These are phyloP conservation scores for Aegilops bicornis DNA, from an alignment of 176 grass and related monocot genomes.

Conservation along the genomic window DNA sequence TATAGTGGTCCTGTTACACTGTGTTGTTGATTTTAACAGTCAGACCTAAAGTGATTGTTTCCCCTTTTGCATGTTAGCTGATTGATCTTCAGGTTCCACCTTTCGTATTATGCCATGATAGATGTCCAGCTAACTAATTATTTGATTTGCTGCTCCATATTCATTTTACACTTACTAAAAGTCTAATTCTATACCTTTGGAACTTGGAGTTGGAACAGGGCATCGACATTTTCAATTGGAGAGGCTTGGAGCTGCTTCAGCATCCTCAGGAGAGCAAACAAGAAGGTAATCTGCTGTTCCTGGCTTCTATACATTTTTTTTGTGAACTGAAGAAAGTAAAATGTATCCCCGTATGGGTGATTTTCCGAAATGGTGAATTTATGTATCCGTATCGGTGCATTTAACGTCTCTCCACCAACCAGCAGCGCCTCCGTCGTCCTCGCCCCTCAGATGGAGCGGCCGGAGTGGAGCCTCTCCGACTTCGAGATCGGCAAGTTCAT, in stretches of 20 bases:
- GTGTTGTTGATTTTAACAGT: neutral
- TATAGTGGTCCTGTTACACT: neutral
- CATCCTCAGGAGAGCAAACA: no score
- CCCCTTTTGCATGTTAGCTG: neutral
- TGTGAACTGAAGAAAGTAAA: neutral
- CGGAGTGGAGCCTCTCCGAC: conserved; percentile 67
- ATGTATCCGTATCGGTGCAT: neutral
- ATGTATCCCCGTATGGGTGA: neutral
- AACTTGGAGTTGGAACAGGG: no score
- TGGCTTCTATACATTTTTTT: neutral
- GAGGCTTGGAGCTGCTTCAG: no score
- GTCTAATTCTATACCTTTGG: no score
- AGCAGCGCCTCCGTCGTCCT: neutral
- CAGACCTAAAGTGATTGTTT: neutral
- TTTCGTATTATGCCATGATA: neutral
- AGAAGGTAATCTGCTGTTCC: neutral
- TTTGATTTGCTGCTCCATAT: no score
- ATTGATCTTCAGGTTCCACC: neutral
- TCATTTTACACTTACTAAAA: no score
- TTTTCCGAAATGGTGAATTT: neutral
- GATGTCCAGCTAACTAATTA: no score
- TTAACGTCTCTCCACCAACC: neutral
- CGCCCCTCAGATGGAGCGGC: conserved; percentile 11
- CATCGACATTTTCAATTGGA: no score
- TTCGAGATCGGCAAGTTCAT: conserved; percentile 87